phyloP scores from a whole-genome alignment of 2,329 filamentous ascomycete species.

The Stachybotrys chartarum region DNA sequence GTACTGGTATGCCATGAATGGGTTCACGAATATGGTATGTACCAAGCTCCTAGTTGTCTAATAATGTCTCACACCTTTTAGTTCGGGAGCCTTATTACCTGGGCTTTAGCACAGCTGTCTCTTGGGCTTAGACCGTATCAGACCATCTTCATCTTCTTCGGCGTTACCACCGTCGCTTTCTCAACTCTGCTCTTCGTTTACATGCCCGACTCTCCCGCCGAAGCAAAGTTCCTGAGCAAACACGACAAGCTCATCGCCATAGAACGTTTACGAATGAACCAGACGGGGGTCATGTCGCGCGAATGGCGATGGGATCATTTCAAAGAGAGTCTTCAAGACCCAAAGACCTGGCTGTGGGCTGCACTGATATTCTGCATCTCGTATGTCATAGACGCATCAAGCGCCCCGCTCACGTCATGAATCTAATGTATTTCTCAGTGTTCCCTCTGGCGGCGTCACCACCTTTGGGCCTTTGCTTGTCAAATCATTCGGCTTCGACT shows the following conservation, averaged over 20 bases:
- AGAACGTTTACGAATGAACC: slow-evolving; percentile 45
- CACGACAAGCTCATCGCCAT: slow-evolving; percentile 50
- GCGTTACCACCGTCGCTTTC: slow-evolving; percentile 32
- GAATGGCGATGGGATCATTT: slow-evolving; percentile 30
- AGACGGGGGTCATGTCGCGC: slow-evolving; percentile 27
- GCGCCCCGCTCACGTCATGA: neutral
- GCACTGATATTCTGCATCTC: slow-evolving; percentile 41
- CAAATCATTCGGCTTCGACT: slow-evolving; percentile 45
- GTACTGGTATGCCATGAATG: slow-evolving; percentile 1
- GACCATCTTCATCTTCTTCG: slow-evolving; percentile 17
- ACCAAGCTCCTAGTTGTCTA: neutral
- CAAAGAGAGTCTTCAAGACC: slow-evolving; percentile 23
- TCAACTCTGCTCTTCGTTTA: slow-evolving; percentile 37
- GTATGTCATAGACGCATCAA: slow-evolving; percentile 15
- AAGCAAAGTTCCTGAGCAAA: slow-evolving; percentile 45
- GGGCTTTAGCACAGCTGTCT: slow-evolving; percentile 7
- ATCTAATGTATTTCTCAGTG: slow-evolving; percentile 6
- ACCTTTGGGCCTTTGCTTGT: slow-evolving; percentile 52
- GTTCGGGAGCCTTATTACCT: slow-evolving; percentile 11
- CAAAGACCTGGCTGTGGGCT: slow-evolving; percentile 30
- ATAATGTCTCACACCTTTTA: neutral
- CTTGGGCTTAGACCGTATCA: slow-evolving; percentile 7
- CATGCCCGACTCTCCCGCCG: slow-evolving; percentile 56
- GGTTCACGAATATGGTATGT: slow-evolving; percentile 11
- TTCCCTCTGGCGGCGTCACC: slow-evolving; percentile 47